These are phyloP conservation scores for Leccinum rimulosum DNA, from an alignment of 768 basidiomycete species.

Conservation along the genomic window DNA sequence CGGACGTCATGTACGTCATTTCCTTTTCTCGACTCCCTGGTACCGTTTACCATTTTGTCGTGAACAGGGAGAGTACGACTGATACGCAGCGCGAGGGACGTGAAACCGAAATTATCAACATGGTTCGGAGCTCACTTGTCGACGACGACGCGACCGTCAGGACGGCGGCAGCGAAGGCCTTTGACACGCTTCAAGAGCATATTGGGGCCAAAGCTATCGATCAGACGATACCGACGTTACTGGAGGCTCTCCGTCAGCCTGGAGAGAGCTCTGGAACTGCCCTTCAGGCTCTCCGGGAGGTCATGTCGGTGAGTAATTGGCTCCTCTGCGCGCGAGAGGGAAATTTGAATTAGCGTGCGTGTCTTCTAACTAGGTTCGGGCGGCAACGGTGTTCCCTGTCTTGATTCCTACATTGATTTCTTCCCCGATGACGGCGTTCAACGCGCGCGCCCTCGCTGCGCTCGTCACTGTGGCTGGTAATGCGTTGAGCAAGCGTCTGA, in stretches of 20 bases:
- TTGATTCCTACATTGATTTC: conserved; percentile 91
- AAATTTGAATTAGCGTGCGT: not conserved
- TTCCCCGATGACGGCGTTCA: conserved; percentile 92
- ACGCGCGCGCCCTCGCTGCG: conserved; percentile 85
- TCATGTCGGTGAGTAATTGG: conserved; percentile 72
- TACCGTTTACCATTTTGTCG: not conserved
- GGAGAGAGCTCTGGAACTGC: conserved; percentile 95
- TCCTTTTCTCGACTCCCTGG: not conserved
- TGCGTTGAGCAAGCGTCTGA: conserved; percentile 82
- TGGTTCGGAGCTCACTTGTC: conserved; percentile 82
- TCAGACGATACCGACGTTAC: conserved; percentile 90
- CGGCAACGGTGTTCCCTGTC: conserved; percentile 94
- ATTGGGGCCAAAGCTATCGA: conserved; percentile 92
- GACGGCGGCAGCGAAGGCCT: conserved; percentile 81
- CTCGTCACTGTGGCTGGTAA: conserved; percentile 92
- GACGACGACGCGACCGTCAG: conserved; percentile 86
- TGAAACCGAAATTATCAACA: conserved; percentile 83
- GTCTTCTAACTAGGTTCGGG: conserved; percentile 64
- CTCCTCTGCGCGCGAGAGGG: not conserved
- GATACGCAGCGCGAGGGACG: conserved; percentile 84
- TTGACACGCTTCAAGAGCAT: conserved; percentile 91
- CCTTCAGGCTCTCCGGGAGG: conserved; percentile 87
- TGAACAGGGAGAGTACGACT: conserved; percentile 71
- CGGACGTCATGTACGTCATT: conserved; percentile 76
- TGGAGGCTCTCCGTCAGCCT: conserved; percentile 91